Base-by-base conservation (phyloP, 352 stramenopile species). In the Pythium biforme region DNA sequence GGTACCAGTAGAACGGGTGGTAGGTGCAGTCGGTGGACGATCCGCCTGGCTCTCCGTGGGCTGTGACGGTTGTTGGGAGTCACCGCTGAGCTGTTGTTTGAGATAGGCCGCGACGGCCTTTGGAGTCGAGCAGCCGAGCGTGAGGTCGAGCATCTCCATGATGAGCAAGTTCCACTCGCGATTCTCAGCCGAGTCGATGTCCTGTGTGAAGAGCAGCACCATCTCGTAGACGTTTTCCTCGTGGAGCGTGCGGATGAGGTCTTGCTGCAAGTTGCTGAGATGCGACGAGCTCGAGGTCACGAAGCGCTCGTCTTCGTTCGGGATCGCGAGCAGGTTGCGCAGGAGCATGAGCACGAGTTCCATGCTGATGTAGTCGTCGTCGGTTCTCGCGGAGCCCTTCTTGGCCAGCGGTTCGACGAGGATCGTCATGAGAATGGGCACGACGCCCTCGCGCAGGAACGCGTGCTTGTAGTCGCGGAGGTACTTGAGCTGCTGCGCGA, bases 81-180 rank as follows among this genome's bases (percentile, higher is more conserved):
- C 45, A 5, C 33, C 51, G 11, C 27, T 48, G 11, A 52, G 29
- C 15, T 57, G 60, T 29, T 72, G 73, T 62, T 89, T 90, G 1
- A 73, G 57, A 37, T 80, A 92, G 4, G 79, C 73, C 8, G 78
- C 84, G 7, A 96, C 64, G 7, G 72, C 56, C 55, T 94, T 89
- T 0, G 87, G 87, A 4, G 80, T 77, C 0, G 83, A 89, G 33
- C 81, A 88, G 46, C 79, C 72, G 0, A 96, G 70, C 20, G 86
- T 92, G 41, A 95, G 72, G 57, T 92, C 83, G 23, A 96, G 70
- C 73, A 96, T 94, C 66, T 96, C 88, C 85, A 96, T 92, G 39
- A 96, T 81, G 7, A 96, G 55, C 61, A 96, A 47, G 47, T 95
- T 94, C 88, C 88, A 95, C 51, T 96, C 88, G 9, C 77, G 78